Evolutionary conservation across 192 early-diverging fungal species (phyloP).

Genomic region (Coemansia sp.): DNA sequence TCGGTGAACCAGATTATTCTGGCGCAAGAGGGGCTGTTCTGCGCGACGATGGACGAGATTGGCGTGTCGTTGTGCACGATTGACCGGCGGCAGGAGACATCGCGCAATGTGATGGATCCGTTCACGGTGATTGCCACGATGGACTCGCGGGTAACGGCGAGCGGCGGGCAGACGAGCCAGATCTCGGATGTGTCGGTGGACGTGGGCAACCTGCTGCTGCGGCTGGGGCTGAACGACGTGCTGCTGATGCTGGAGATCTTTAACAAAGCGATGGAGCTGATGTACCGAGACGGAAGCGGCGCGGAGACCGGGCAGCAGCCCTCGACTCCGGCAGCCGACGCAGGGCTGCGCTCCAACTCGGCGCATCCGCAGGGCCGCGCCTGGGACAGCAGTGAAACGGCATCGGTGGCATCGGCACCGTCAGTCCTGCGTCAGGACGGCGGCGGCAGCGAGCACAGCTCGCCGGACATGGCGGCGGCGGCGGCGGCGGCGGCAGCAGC

Average conservation of each 20-base stretch:
- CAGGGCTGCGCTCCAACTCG: not conserved
- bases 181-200: constrained; percentile 69
- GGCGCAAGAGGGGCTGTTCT: constrained; percentile 74
- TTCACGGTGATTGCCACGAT: constrained; percentile 80
- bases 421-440: not conserved
- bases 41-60: constrained; percentile 72
- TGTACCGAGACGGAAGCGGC: constrained; percentile 29
- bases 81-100: constrained; percentile 76
- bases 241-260: constrained; percentile 81
- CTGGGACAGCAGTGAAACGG: not conserved
- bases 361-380: not conserved
- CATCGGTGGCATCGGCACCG: constrained; percentile 14
- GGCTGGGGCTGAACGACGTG: constrained; percentile 86
- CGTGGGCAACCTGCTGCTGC: constrained; percentile 71
- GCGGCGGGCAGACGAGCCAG: constrained; percentile 38
- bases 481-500: not conserved
- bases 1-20: constrained; percentile 76
- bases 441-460: not conserved
- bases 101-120: constrained; percentile 84
- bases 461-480: not conserved
- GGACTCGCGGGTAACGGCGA: constrained; percentile 62
- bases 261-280: constrained; percentile 66
- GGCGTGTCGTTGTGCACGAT: constrained; percentile 92
- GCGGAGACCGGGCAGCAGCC: too few species aligned
- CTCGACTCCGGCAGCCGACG: not conserved